These are phyloP conservation scores for Pichia exigua DNA, from an alignment of 805 yeast species.

Conservation along the genomic window DNA sequence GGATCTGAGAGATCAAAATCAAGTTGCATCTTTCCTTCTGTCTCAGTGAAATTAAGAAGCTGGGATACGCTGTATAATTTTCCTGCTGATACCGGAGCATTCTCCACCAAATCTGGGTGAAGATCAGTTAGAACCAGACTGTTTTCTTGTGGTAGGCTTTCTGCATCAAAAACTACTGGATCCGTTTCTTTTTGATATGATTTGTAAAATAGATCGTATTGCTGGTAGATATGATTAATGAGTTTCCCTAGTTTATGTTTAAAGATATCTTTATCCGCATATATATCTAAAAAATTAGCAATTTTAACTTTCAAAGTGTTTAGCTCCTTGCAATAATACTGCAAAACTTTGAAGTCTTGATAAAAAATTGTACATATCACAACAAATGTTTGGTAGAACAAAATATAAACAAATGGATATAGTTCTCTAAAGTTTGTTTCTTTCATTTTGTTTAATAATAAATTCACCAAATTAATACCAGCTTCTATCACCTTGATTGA, in stretches of 20 bases:
- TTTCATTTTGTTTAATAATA: constrained; percentile 22
- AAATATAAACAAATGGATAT: constrained; percentile 42
- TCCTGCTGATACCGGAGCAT: background rate
- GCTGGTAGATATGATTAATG: background rate
- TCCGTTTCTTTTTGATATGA: background rate
- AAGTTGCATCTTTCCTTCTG: background rate
- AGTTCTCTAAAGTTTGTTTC: constrained; percentile 28
- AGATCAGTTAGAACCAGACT: background rate
- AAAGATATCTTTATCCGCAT: background rate
- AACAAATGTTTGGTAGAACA: constrained; percentile 44
- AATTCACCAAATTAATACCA: background rate
- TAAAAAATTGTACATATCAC: background rate
- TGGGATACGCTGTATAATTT: background rate
- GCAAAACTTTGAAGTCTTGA: constrained; percentile 22
- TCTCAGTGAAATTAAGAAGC: background rate
- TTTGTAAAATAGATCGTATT: background rate
- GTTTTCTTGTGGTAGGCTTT: background rate
- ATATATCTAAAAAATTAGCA: background rate
- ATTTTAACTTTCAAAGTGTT: background rate
- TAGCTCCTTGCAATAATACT: constrained; percentile 28
- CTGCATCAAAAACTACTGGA: background rate
- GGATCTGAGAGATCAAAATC: background rate
- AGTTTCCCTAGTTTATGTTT: background rate
- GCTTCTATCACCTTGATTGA: background rate
- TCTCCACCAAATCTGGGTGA: background rate